Base-by-base conservation (phyloP, 148 eudicot genomes). In the Spergularia marina region DNA sequence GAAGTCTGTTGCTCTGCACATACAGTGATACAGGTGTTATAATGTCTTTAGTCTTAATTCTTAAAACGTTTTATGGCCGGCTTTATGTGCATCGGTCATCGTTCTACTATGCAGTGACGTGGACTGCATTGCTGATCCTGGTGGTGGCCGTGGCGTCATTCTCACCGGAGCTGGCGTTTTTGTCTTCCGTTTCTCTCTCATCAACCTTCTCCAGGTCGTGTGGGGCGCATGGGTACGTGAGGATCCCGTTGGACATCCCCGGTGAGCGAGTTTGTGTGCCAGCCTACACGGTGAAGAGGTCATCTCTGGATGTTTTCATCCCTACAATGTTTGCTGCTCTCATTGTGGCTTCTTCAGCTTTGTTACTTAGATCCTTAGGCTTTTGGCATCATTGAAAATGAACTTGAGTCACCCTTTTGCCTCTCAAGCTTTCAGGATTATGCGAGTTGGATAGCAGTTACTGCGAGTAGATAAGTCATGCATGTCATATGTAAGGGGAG, bases 261-360 rank as follows among this genome's bases (percentile, higher is more conserved):
- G 80, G 77, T 44, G 86, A 84, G 58, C 79, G 71, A 73, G 8
- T 84, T 2, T 84, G 86, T 54, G 75, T 84, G 30, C 84, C 86
- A 44, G 75, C 80, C 9, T 41, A 72, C 61, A 63, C 68, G 75
- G 76, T 81, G 78, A 81, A 73, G 78, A 75, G 86, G 47, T 84
- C 86, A 11, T 36, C 71, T 8, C 17, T 76, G 1, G 84, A 84
- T 67, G 49, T 84, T 53, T 72, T 84, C 44, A 84, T 84, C 2
- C 86, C 86, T 5, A 78, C 80, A 6, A 41, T 81, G 62, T 84
- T 84, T 69, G 82, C 86, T 25, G 82, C 75, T 52, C 80, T 84
- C 6, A 72, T 82, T 74, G 86, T 84, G 11, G 78, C 82, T 67
- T 76, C 70, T 75, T 81, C 86, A 57, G 80, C 81, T 36, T 54